Conservation (phyloP, 2,329 filamentous ascomycete species). For the Metarhizium anisopliae region DNA sequence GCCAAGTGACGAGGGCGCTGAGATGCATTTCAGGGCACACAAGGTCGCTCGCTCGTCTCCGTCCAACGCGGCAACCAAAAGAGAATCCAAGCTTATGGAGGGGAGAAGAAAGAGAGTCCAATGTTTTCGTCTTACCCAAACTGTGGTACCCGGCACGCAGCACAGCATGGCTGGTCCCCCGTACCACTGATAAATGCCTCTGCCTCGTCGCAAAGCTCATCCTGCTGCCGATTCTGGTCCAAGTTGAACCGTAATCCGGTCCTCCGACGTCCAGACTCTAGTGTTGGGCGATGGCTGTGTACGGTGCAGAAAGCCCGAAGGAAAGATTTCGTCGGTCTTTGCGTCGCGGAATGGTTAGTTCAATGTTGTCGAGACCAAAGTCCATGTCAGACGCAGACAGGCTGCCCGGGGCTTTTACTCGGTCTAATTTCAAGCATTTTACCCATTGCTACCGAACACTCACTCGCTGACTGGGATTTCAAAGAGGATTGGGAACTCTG, state of each 20-base stretch:
- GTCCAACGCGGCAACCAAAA: too few species aligned
- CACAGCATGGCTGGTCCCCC: neutral
- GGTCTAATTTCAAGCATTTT: too few species aligned
- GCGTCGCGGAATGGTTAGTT: neutral
- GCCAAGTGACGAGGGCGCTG: neutral
- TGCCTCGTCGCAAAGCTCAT: neutral
- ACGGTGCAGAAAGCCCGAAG: too few species aligned
- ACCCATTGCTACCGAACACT: too few species aligned
- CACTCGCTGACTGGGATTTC: too few species aligned
- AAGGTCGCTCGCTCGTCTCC: neutral
- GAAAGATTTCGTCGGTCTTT: neutral
- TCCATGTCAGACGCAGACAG: neutral
- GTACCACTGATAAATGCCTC: neutral
- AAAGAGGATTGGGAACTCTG: too few species aligned
- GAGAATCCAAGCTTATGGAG: neutral
- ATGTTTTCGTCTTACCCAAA: neutral
- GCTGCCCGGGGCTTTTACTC: too few species aligned
- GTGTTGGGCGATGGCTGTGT: too few species aligned
- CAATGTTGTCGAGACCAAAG: neutral
- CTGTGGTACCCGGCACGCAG: neutral
- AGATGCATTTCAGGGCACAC: neutral
- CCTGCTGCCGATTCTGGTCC: neutral
- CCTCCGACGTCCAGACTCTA: neutral
- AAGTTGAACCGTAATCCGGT: neutral
- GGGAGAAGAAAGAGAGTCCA: neutral